A percentile compares a stretch with the other conserved stretches of the same genome.
phyloP scores from a whole-genome alignment of 768 basidiomycete species.

The Steccherinum ochraceum region DNA sequence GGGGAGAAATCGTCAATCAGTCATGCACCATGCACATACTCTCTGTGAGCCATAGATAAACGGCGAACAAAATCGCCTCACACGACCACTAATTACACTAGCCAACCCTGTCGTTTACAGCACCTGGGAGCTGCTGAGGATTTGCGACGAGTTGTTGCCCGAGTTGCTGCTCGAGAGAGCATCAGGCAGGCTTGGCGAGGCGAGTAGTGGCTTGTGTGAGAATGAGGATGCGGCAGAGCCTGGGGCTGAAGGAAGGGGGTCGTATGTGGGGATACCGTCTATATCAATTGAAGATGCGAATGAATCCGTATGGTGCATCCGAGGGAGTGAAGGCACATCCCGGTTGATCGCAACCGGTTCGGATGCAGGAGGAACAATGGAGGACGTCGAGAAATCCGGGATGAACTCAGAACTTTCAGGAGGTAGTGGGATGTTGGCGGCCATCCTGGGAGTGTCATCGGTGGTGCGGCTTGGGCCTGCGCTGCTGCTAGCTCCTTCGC shows the following conservation, averaged over 20 bases:
- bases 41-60: not conserved
- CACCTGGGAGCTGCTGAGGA: not conserved
- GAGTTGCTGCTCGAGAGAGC: not conserved
- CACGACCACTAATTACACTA: not conserved
- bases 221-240: slow-evolving; percentile 36
- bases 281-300: slow-evolving; percentile 22
- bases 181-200: slow-evolving; percentile 12
- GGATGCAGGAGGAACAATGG: not conserved
- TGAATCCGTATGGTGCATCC: slow-evolving; percentile 8
- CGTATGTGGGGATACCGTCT: slow-evolving; percentile 27
- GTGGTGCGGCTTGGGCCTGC: too few species aligned
- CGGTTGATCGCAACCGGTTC: not conserved
- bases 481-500: not conserved
- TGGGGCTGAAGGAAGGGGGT: slow-evolving; percentile 38
- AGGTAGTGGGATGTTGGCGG: not conserved
- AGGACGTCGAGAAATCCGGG: not conserved
- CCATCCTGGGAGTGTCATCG: not conserved
- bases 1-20: not conserved
- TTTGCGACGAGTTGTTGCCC: not conserved
- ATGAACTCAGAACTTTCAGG: not conserved
- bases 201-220: slow-evolving; percentile 33
- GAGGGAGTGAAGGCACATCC: not conserved
- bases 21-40: not conserved
- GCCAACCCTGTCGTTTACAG: not conserved
- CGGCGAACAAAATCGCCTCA: not conserved